Conservation (phyloP, 208 protist genomes). For the Angomonas ambiguus region DNA sequence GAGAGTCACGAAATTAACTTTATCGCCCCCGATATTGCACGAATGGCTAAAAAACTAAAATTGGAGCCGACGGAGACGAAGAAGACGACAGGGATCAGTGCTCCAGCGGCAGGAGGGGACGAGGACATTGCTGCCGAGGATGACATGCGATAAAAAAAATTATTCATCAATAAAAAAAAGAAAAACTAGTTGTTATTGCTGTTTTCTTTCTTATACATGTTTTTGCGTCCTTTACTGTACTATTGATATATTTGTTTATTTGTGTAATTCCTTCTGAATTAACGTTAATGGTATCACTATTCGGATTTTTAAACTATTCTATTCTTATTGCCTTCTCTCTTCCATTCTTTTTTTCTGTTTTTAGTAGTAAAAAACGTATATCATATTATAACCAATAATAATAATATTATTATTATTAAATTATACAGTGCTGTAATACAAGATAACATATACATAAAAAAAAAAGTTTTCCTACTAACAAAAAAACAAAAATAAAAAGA, state of each 20-base stretch:
- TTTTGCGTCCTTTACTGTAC: not conserved
- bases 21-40: conserved; percentile 51
- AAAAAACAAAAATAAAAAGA: conserved; percentile 8
- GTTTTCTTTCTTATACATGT: not conserved
- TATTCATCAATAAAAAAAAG: conserved; percentile 4
- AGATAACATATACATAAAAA: too few species aligned
- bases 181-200: not conserved
- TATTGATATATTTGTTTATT: not conserved
- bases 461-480: too few species aligned
- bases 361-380: too few species aligned
- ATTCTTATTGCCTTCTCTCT: conserved; percentile 12
- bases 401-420: too few species aligned
- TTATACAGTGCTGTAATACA: too few species aligned
- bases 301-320: conserved; percentile 14
- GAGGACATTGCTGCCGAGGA: conserved; percentile 22
- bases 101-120: not conserved
- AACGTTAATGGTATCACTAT: conserved; percentile 6
- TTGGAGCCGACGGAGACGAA: not conserved
- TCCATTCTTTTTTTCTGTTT: too few species aligned
- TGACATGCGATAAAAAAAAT: conserved; percentile 16
- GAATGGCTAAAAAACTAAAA: conserved; percentile 55
- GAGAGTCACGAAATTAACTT: conserved; percentile 53
- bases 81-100: not conserved
- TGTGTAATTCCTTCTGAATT: conserved; percentile 13
- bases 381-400: too few species aligned